phyloP scores from a whole-genome alignment of 345 rosid species.

The Populus pruinosa region DNA sequence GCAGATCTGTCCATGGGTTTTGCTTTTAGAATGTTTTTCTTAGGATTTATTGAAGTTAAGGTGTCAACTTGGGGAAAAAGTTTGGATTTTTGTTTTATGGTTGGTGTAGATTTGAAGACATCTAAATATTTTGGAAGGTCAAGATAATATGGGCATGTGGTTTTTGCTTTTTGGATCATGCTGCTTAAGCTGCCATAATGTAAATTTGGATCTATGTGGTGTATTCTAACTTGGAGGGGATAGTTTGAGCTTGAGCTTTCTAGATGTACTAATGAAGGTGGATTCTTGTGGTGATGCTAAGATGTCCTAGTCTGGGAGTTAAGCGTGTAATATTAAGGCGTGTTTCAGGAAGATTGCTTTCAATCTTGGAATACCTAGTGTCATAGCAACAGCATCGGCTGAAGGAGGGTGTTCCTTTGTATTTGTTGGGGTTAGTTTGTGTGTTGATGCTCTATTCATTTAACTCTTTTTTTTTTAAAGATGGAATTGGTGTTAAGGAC shows the following conservation, averaged over 20 bases:
- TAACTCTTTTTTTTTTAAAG: too few relatives aligned
- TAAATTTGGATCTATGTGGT: background rate
- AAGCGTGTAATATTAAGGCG: background rate
- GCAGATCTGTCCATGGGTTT: slow-evolving; percentile 25
- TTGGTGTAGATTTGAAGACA: background rate
- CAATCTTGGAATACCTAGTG: background rate
- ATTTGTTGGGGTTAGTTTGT: too few relatives aligned
- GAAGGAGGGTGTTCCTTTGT: too few relatives aligned
- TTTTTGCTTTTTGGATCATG: background rate
- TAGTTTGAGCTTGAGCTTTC: background rate
- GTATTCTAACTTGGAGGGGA: background rate
- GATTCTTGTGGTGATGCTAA: background rate
- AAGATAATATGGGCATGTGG: background rate
- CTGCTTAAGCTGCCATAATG: background rate
- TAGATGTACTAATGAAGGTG: background rate
- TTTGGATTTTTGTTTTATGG: background rate
- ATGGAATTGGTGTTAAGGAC: too few relatives aligned
- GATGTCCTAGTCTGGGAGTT: background rate
- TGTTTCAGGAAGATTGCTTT: background rate
- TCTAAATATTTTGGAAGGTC: background rate
- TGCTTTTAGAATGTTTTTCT: background rate
- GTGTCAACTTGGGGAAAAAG: background rate
- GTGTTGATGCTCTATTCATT: too few relatives aligned
- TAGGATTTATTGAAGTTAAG: background rate
- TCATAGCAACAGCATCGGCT: too few relatives aligned